Evolutionary conservation across 176 grass and related monocot species (phyloP), one percentile per base, ranked within the genome.

Genomic region (Thinopyrum elongatum): DNA sequence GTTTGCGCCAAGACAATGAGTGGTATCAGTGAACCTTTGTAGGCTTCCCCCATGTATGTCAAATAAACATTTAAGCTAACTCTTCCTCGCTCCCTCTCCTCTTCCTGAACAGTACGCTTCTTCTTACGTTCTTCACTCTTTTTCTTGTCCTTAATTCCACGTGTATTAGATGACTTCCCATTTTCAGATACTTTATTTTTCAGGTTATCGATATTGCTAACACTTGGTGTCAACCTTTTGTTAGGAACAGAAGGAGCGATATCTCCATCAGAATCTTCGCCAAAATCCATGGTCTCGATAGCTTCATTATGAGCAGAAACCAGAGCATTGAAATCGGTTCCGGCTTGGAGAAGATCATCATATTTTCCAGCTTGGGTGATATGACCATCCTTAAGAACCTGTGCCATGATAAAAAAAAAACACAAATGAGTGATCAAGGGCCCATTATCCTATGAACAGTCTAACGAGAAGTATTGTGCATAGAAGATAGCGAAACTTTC

Each of bases 361-460:
- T 99, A 99, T 84, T 91, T 94, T 82, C 97, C 97, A 80, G 86
- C 94, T 85, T 99, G 97, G 75, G 93, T 94, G 78, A 99, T 99
- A 75, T 42, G 84, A 4, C 97, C 97, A 76, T 94, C 92, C 72
- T 94, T 99, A 65, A 99, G 90, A 77, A 99, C 97, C 97, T 99
- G 78, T 14, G 75, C 4, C 22, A 77, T 51, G 78, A 35, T 13
- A 81, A 5, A 5, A 36, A 81, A 84, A 5, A 36, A 88, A 1
- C 23, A 81, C 14, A 62, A 33, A 70, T 39, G 31, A 70, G 47
- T 29, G 13, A 80, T 83, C 4, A 86, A 80, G 42, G 4, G 13
- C 15, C 7, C 22, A 62, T 51, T 46, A 58, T 13, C 19, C 8
- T 8, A 82, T 65, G 8, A 38, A 60, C 5, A 86, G 4, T 72